Evolutionary conservation across 106 monocot species (phyloP), one percentile per base, ranked within the genome.

Genomic region (Phalaenopsis aphrodite): DNA sequence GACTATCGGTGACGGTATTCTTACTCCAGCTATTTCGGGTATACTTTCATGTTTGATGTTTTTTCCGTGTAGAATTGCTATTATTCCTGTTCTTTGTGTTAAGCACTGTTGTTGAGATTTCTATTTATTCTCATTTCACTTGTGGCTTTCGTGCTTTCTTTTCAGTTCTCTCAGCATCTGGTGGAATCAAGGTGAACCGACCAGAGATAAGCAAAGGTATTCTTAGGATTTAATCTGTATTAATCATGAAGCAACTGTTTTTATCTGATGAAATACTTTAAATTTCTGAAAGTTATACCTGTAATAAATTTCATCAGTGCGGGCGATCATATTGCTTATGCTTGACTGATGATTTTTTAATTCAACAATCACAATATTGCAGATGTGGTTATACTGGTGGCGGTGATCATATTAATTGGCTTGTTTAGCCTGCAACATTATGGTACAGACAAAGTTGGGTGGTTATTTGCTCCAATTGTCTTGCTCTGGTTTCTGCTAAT

Each of bases 21-120:
- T 91, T 76, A 88, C 91, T 80, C 91, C 91, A 71, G 86, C 88
- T 55, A 91, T 91, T 79, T 91, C 91, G 77, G 88, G 91, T 88
- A 38, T 37, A 3, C 56, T 83, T 75, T 36, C 4, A 23, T 61
- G 8, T 21, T 5, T 61, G 61, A 14, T 2, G 11, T 52, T 52
- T 52, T 52, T 52, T 12, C 12, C 10, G 10, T 12, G 11, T 12
- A 12, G 10, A 12, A 52, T 48, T 48, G 8, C 48, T 1, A 8
- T 48, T 48, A 8, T 48, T 48, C 8, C 9, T 48, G 10, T 48
- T 48, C 48, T 48, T 48, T 48, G 48, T 48, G 48, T 48, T 48
- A 8, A 6, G 6, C 10, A 5, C 8, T 6, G 8, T 48, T 1
- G 48, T 48, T 48, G 48, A 48, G 48, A 48, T 48, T 48, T 48